Evolutionary conservation across 441 rosid genomes (phyloP).

Genomic region (Erodium texanum): DNA sequence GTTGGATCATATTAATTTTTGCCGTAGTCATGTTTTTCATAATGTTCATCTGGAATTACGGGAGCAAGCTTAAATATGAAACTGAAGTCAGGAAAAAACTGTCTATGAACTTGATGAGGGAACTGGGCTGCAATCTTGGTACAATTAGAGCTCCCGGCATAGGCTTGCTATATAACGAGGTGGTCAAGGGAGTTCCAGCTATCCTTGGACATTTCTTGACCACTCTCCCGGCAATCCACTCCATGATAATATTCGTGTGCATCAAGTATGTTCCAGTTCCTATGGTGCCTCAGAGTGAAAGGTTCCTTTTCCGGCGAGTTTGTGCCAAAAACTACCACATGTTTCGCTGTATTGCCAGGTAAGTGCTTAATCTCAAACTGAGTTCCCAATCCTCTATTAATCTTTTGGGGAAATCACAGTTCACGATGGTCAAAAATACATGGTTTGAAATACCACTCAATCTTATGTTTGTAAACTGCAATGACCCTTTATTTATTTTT

Average conservation of each 20-base stretch:
- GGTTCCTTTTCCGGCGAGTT: constrained; percentile 88
- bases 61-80: constrained; percentile 93
- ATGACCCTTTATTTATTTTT: no score
- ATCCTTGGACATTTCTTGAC: constrained; percentile 94
- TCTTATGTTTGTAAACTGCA: no score
- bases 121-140: constrained; percentile 85
- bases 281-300: constrained; percentile 84
- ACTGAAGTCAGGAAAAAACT: constrained; percentile 86
- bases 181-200: constrained; percentile 87
- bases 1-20: constrained; percentile 91
- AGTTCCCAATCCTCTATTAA: no score
- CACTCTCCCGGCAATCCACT: constrained; percentile 93
- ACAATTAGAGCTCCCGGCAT: constrained; percentile 97
- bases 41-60: constrained; percentile 92
- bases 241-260: constrained; percentile 90
- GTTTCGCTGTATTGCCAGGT: constrained; percentile 98
- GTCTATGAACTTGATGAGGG: constrained; percentile 85
- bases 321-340: constrained; percentile 83
- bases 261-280: constrained; percentile 96
- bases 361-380: no score
- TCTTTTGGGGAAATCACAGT: no score
- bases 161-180: constrained; percentile 87
- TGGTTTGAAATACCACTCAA: no score
- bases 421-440: no score
- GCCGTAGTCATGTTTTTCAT: constrained; percentile 75